Evolutionary conservation across 306 rosid species (phyloP), one percentile per base, ranked within the genome.

Genomic region (Cucurbita moschata): DNA sequence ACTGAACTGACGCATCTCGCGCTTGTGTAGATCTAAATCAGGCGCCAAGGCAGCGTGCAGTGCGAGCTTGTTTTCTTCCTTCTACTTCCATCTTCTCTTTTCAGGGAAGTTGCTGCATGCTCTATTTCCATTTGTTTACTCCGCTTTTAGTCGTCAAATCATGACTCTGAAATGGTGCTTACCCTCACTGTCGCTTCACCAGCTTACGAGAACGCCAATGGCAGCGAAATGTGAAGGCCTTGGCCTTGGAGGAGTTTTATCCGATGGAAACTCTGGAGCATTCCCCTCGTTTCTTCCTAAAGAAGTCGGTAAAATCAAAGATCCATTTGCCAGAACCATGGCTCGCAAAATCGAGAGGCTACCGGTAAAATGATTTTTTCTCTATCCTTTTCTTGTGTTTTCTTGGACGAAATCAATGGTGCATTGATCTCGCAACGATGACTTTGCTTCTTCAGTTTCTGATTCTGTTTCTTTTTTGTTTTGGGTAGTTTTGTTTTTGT

Each of bases 281-380:
- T 80, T 85, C 67, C 97, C 99, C 35, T 62, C 90, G 5, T 93
- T 93, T 80, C 96, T 93, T 73, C 98, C 97, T 1, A 86, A 84
- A 6, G 79, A 88, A 74, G 85, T 90, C 2, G 79, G 76, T 35
- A 77, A 52, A 59, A 85, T 93, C 83, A 87, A 80, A 74, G 98
- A 93, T 79, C 82, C 90, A 0, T 86, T 73, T 55, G 96, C 97
- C 11, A 74, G 89, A 81, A 84, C 44, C 54, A 86, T 93, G 70
- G 96, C 98, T 65, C 79, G 56, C 63, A 82, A 96, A 75, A 88
- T 93, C 80, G 83, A 85, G 75, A 86, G 97, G 58, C 87, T 93
- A 4, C 96, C 97, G 14, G 97, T 91, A 1, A 55, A 81, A 79
- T 42, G 8, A 7, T 16, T 3, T n/a, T 16, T 49, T 49, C 1